Evolutionary conservation across 495 filamentous ascomycete genomes (phyloP), one percentile per base, ranked within the genome.

Genomic region (Podospora conica): DNA sequence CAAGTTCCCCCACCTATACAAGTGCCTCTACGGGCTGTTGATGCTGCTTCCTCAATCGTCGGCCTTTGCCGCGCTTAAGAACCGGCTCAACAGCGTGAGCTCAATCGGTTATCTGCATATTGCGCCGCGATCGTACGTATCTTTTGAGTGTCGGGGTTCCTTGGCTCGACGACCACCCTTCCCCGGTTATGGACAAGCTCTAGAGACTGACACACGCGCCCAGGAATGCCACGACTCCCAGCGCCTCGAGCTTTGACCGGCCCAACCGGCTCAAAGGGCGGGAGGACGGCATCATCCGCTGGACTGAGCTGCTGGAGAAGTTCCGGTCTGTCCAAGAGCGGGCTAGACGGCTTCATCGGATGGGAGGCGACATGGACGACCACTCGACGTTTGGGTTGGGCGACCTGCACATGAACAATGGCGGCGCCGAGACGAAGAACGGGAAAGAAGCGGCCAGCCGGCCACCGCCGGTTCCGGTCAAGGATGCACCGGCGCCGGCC

Each of bases 31-130:
- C 72, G 96, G 96, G 29, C 84, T 99, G 11, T 82, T 99, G 62
- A 99, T 99, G 96, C 88, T 99, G 55, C 86, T 99, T 15, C 96
- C 96, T 2, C 96, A 99, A 77, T 96, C 92, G 23, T 94, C 93
- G 28, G 96, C 96, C 11, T 99, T 99, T 76, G 94, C 93, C 9
- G 93, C 93, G 3, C 82, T 99, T 25, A 99, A 97, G 73, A 99
- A 99, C 74, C 91, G 96, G 53, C 82, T 99, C 56, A 96, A 96
- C 76, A 95, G 90, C 78, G 96, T 98, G 66, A 93, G 90, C 81
- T 93, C 93, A 60, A 98, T 98, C 74, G 95, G 95, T 24, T 96
- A 96, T 72, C 84, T 99, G 66, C 94, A 98, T 71, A 87, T 90
- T 68, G 87, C 87, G 66, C 90, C 79, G 64, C 87, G 92, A 84